Percentiles rank a stretch among this genome's conserved stretches.
These are phyloP conservation scores for Nematodospora valgi DNA, from an alignment of 805 yeast species.

Conservation along the genomic window DNA sequence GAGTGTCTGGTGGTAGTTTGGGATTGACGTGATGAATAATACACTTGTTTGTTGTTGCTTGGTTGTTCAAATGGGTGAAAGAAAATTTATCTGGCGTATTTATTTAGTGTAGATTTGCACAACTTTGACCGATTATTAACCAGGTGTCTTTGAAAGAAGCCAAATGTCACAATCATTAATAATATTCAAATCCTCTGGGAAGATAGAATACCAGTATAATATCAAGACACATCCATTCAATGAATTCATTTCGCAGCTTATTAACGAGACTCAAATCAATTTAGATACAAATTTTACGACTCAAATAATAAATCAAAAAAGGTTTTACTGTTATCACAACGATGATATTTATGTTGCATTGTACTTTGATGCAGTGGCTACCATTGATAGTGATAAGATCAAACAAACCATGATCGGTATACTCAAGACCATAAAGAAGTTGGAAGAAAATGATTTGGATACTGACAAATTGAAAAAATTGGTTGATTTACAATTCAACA, in stretches of 20 bases:
- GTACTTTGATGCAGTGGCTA: constrained; percentile 37
- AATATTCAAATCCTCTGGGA: constrained; percentile 34
- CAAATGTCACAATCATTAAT: constrained; percentile 40
- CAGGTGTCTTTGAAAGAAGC: neutral
- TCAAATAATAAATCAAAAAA: constrained; percentile 24
- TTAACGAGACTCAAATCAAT: constrained; percentile 28
- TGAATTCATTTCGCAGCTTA: constrained; percentile 32
- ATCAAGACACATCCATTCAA: constrained; percentile 36
- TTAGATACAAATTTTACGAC: constrained; percentile 34
- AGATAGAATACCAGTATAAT: constrained; percentile 34
- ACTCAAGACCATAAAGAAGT: constrained; percentile 29
- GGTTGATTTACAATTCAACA: constrained; percentile 37
- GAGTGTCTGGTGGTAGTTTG: too few relatives aligned
- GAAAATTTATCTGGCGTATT: too few relatives aligned
- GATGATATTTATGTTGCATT: constrained; percentile 28
- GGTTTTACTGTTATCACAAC: constrained; percentile 30
- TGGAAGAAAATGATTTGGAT: constrained; percentile 19
- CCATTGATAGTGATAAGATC: constrained; percentile 37
- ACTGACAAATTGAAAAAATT: constrained; percentile 29
- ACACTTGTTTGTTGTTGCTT: too few relatives aligned
- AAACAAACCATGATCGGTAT: constrained; percentile 28
- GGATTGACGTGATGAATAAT: too few relatives aligned
- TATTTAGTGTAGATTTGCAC: neutral
- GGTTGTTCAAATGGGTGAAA: too few relatives aligned
- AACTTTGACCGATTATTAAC: neutral